Evolutionary conservation across 441 rosid genomes (phyloP), one percentile per base, ranked within the genome.

Genomic region (Adansonia grandidieri): DNA sequence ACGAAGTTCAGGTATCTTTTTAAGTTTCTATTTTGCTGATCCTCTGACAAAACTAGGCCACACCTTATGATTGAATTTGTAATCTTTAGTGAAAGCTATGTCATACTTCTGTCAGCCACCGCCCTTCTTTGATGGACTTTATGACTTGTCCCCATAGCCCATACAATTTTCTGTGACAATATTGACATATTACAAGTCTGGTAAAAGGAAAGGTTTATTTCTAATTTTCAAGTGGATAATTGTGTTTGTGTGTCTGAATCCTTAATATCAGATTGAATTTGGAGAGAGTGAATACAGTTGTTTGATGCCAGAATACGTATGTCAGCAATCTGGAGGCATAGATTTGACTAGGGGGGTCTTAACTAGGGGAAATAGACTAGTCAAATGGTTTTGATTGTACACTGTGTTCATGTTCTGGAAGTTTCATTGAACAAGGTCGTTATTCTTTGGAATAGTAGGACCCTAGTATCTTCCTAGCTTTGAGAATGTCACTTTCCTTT

Each of bases 1-100:
- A 5, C 6, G 9, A 66, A 32, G 44, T 15, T 28, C 32, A 51
- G 82, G 85, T 79, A 44, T 53, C 51, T 17, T 56, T 71, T 57
- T 28, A 2, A 22, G 22, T 17, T 44, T 65, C n/a, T 5, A 1
- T 14, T 63, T 9, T 56, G 10, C 62, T n/a, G 19, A 24, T 24
- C 48, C 51, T 64, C 3, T 0, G 0, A 48, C 3, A 5, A n/a
- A 71, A 53, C 5, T 28, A 11, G 28, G 5, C 47, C 47, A 0
- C 32, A 2, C 32, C 32, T 28, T 1, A 45, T 47, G 47, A 15
- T 53, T 53, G 15, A 53, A 2, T 53, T n/a, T 0, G 1, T 71
- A 32, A 71, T 53, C 24, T 71, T 32, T 32, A 32, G 2, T 28
- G 22, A 54, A 71, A 71, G 47, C 8, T 45, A 22, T 51, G 37